Conservation (phyloP, 352 stramenopile genomes). For the Globisporangium viniferum region DNA sequence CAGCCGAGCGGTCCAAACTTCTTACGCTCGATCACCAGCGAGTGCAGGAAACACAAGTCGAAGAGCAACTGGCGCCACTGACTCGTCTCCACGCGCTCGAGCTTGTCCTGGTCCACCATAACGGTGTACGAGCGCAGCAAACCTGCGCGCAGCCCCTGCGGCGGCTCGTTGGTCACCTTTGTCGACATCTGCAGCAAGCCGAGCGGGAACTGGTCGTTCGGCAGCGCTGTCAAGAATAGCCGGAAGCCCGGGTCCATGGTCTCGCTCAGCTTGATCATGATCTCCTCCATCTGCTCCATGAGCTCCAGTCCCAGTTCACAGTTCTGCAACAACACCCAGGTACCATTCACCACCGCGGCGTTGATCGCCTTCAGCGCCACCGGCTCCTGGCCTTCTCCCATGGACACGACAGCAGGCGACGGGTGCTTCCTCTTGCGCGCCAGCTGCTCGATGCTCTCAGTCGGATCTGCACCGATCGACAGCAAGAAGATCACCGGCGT, state of each 20-base stretch:
- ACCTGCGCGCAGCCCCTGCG: slow-evolving; percentile 93
- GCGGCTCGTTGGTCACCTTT: slow-evolving; percentile 98
- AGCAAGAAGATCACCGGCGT: slow-evolving; percentile 98
- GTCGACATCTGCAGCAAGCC: slow-evolving; percentile 98
- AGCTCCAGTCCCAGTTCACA: slow-evolving; percentile 97
- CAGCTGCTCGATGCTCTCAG: slow-evolving; percentile 96
- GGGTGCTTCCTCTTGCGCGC: slow-evolving; percentile 96
- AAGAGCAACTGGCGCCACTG: slow-evolving; percentile 98
- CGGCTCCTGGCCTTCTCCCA: slow-evolving; percentile 98
- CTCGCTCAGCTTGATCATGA: slow-evolving; percentile 94
- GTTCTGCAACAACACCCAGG: slow-evolving; percentile 98
- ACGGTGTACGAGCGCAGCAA: slow-evolving; percentile 96
- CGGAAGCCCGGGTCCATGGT: slow-evolving; percentile 96
- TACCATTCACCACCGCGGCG: slow-evolving; percentile 94
- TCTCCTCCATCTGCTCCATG: slow-evolving; percentile 99
- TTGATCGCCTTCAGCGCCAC: slow-evolving; percentile 98
- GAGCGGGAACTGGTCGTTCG: slow-evolving; percentile 95
- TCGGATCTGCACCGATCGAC: slow-evolving; percentile 96
- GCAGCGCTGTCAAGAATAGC: slow-evolving; percentile 97
- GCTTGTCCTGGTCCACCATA: slow-evolving; percentile 98
- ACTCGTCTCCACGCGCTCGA: slow-evolving; percentile 94
- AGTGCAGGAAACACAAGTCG: slow-evolving; percentile 97
- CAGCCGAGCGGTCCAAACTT: slow-evolving; percentile 98
- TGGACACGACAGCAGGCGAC: slow-evolving; percentile 94
- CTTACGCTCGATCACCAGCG: slow-evolving; percentile 96